These are phyloP conservation scores for Phaeosphaeria sp. DNA, from an alignment of 2,329 filamentous ascomycete species.

Conservation along the genomic window DNA sequence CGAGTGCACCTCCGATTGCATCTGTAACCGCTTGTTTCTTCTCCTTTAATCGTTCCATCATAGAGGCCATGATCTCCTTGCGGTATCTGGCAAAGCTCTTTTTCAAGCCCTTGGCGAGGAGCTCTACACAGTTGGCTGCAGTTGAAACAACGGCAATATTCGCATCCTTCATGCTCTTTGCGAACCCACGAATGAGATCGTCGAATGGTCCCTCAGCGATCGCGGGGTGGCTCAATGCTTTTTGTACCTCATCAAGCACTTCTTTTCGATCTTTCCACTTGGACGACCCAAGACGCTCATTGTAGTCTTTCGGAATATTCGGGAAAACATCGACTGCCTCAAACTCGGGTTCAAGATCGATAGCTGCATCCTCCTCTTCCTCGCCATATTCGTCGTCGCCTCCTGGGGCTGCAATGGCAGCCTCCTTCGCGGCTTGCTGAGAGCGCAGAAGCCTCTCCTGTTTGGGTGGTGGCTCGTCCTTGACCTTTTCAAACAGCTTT, in stretches of 20 bases:
- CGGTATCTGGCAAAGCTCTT: constrained; percentile 82
- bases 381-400: constrained; percentile 55
- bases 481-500: constrained; percentile 91
- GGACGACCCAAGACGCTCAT: constrained; percentile 82
- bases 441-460: constrained; percentile 87
- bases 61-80: constrained; percentile 79
- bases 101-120: constrained; percentile 83
- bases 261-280: constrained; percentile 99
- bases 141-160: constrained; percentile 94
- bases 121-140: constrained; percentile 90
- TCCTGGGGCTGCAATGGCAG: constrained; percentile 68
- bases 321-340: constrained; percentile 86
- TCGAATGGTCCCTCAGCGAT: constrained; percentile 92
- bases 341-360: constrained; percentile 69
- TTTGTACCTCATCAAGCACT: constrained; percentile 80
- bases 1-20: constrained; percentile 83
- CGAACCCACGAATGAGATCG: constrained; percentile 81
- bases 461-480: constrained; percentile 83
- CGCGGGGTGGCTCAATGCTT: constrained; percentile 78
- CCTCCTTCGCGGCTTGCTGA: constrained; percentile 82
- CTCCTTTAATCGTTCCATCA: constrained; percentile 95
- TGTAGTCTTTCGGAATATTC: constrained; percentile 81
- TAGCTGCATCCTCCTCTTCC: constrained; percentile 68
- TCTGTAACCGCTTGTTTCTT: constrained; percentile 92
- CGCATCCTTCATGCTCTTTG: constrained; percentile 98